phyloP scores from a whole-genome alignment of 1,284 basidiomycete species.

The Irpex sp. region DNA sequence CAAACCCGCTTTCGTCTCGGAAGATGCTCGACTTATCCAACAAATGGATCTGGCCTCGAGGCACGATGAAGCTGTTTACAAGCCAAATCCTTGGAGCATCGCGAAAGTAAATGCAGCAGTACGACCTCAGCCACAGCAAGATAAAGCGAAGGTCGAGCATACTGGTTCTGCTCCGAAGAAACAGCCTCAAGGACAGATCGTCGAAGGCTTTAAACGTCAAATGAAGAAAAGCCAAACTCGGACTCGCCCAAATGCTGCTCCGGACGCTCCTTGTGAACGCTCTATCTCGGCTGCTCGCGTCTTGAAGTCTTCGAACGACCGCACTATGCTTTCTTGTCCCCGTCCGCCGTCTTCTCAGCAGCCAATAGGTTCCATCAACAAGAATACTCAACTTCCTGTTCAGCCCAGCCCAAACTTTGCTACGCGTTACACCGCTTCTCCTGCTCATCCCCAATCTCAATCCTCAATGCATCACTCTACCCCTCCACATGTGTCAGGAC shows the following conservation, averaged over 20 bases:
- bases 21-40: constrained; percentile 34
- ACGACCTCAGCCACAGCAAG: constrained; percentile 26
- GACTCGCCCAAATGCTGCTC: neutral
- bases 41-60: constrained; percentile 60
- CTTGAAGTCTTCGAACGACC: neutral
- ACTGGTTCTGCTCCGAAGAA: constrained; percentile 5
- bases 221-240: constrained; percentile 6
- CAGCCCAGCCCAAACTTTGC: no score
- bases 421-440: no score
- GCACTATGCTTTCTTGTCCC: neutral
- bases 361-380: neutral
- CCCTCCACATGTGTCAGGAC: neutral
- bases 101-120: constrained; percentile 68
- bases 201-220: constrained; percentile 24
- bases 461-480: neutral
- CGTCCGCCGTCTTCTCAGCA: neutral
- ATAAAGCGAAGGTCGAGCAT: neutral
- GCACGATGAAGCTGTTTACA: constrained; percentile 55
- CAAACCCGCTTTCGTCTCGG: constrained; percentile 13
- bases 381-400: no score
- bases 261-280: neutral
- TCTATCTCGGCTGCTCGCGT: neutral
- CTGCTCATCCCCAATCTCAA: no score
- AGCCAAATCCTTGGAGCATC: constrained; percentile 72
- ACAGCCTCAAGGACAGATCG: constrained; percentile 17